Evolutionary conservation across 2,329 filamentous ascomycete genomes (phyloP), one percentile per base, ranked within the genome.

Genomic region (Alternaria angustiovoidea): DNA sequence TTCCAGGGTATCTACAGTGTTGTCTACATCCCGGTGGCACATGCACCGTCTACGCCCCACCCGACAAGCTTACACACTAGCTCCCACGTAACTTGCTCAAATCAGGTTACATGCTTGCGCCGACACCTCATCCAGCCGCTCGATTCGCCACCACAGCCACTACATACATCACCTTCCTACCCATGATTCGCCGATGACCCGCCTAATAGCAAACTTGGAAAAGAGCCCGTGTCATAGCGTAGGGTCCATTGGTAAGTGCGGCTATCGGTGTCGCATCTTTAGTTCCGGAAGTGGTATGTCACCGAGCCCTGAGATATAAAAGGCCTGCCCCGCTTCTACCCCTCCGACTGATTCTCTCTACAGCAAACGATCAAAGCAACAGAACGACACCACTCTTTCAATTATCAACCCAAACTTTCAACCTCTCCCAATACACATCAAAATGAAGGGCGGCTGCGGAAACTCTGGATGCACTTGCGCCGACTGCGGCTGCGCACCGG

Each of bases 401-500:
- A 57, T 46, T 56, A 43, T 39, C 48, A 36, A 51, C 57, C 44
- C 55, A 61, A 57, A 53, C 51, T 44, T 47, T 51, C 57, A 51
- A 57, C 46, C 53, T 55, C 48, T 57, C 43, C 41, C 38, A 59
- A 51, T 32, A 42, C 48, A 34, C n/a, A 52, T 67, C 65, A 76
- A 70, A 28, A 76, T 76, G 74, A 70, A 73, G 65, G 51, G 55
- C 46, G 73, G 72, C 70, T 76, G 74, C 63, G 72, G 73, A 73
- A 73, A 70, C 64, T 61, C 68, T 59, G 69, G 70, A 56, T 76
- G 74, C 73, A 70, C 67, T 60, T 76, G 74, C 70, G 71, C 70
- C 68, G 68, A 74, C 59, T 76, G 74, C 68, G 65, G 66, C 61
- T 76, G 74, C 68, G 67, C 73, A 39, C 60, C 62, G 53, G 74